Base-by-base conservation (phyloP, 805 yeast genomes). In the Candida dajiaensis region DNA sequence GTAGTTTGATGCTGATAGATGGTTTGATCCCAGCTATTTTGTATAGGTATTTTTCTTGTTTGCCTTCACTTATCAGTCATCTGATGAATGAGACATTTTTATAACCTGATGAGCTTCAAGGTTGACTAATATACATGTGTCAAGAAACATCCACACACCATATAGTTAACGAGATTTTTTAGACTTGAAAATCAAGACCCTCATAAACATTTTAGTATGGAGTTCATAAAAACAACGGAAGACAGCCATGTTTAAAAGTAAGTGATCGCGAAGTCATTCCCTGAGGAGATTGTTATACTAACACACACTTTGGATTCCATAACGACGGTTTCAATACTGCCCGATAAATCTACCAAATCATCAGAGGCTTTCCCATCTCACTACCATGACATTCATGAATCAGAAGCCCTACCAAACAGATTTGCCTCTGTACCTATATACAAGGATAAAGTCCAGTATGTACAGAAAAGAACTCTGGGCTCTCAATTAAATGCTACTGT, bases 391-490 rank as follows among this genome's bases (percentile, higher is more conserved):
- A 36, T 42, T 11, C 11, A 37, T 26, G 44, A 42, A 13, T 42
- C 44, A 13, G 37, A 42, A 15, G 36, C 40, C 16, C 39, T 42
- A 15, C 55, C 56, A 16, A 56, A 53, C 43, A 42, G 22, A 12
- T 38, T 53, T n/a, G 61, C 57, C 6, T 49, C 53, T 10, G 49
- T 56, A 6, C 61, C 61, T 4, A 40, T 56, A 4, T 43, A 47
- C 36, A 42, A 50, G 16, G 52, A 47, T 28, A 47, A 47, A 19
- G 25, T 40, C 18, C 40, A 47, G 20, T 44, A 37, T 22, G 44
- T 49, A 12, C 25, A 36, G 18, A 43, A 49, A 19, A 43, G 26
- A 15, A 42, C 47, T 12, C 43, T 41, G 20, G 44, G 36, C 15
- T 45, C 40, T 2, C 41, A 20, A 35, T 36, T 12, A 26, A 42